Percentiles rank a stretch among this genome's conserved stretches.
Conservation (phyloP, 2,329 filamentous ascomycete genomes). For the Claviceps maximensis region DNA sequence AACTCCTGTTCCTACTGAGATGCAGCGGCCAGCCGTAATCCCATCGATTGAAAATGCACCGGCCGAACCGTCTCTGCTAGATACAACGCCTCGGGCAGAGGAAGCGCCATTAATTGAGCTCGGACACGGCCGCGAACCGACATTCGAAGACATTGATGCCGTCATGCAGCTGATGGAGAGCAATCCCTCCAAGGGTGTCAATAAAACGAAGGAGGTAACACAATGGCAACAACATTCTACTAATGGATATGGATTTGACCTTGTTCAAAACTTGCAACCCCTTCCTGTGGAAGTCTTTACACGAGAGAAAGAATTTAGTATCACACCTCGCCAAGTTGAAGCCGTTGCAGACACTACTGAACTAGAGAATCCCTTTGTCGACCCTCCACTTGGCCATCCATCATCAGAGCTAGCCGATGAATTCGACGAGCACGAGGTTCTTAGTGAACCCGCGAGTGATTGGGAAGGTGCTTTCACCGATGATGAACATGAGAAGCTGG, state of each 20-base stretch:
- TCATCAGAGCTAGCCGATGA: conserved; percentile 36
- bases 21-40: conserved; percentile 16
- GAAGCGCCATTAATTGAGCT: background rate
- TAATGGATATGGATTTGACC: conserved; percentile 29
- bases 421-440: conserved; percentile 32
- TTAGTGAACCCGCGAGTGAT: conserved; percentile 57
- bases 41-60: conserved; percentile 18
- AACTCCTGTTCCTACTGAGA: conserved; percentile 13
- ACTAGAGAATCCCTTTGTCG: conserved; percentile 50
- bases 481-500: conserved; percentile 71
- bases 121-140: conserved; percentile 25
- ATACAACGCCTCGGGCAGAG: background rate
- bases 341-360: conserved; percentile 35
- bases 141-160: conserved; percentile 79
- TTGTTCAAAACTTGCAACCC: conserved; percentile 38
- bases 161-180: conserved; percentile 75
- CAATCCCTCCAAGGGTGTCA: conserved; percentile 61
- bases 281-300: conserved; percentile 37
- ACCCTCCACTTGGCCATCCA: conserved; percentile 32
- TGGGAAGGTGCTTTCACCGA: conserved; percentile 83
- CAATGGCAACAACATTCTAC: conserved; percentile 23
- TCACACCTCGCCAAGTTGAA: conserved; percentile 48
- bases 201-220: conserved; percentile 40
- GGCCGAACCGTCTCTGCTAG: background rate
- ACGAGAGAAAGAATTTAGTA: conserved; percentile 56